Percentiles rank a stretch among this genome's conserved stretches.
Conservation (phyloP, 2,329 filamentous ascomycete genomes). For the Botrytis elliptica region DNA sequence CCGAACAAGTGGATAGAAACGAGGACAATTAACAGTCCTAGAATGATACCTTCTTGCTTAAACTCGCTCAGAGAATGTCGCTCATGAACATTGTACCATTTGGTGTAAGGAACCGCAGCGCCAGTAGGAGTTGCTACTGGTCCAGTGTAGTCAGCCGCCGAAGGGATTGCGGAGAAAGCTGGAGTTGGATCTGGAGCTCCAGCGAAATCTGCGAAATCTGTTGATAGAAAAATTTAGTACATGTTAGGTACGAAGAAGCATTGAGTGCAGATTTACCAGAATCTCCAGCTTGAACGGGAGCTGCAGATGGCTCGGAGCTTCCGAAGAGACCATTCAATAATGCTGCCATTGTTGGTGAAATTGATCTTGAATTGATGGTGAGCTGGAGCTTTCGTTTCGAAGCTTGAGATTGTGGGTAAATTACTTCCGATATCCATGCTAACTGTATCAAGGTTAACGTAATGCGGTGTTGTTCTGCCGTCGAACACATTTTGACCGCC, state of each 20-base stretch:
- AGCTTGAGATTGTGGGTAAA: conserved; percentile 13
- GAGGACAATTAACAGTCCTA: conserved; percentile 71
- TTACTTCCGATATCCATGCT: background rate
- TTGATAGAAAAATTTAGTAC: conserved; percentile 28
- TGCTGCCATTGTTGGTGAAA: conserved; percentile 35
- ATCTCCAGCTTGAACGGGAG: conserved; percentile 53
- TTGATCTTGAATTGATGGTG: conserved; percentile 18
- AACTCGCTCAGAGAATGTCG: conserved; percentile 83
- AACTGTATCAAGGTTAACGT: background rate
- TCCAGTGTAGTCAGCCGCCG: conserved; percentile 49
- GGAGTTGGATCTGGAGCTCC: conserved; percentile 68
- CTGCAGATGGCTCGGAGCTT: conserved; percentile 59
- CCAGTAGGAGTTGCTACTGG: conserved; percentile 47
- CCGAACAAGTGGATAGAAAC: conserved; percentile 80
- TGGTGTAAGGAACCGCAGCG: conserved; percentile 68
- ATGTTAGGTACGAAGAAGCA: background rate
- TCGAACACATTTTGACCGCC: background rate
- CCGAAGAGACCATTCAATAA: conserved; percentile 61
- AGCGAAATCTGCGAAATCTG: conserved; percentile 94
- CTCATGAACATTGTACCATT: conserved; percentile 97
- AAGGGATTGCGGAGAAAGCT: conserved; percentile 45
- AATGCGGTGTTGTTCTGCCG: background rate
- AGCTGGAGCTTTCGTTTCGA: conserved; percentile 23
- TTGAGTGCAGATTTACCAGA: conserved; percentile 51
- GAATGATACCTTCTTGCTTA: conserved; percentile 78